Evolutionary conservation across 768 basidiomycete genomes (phyloP).

Genomic region (Boletellus sp.): DNA sequence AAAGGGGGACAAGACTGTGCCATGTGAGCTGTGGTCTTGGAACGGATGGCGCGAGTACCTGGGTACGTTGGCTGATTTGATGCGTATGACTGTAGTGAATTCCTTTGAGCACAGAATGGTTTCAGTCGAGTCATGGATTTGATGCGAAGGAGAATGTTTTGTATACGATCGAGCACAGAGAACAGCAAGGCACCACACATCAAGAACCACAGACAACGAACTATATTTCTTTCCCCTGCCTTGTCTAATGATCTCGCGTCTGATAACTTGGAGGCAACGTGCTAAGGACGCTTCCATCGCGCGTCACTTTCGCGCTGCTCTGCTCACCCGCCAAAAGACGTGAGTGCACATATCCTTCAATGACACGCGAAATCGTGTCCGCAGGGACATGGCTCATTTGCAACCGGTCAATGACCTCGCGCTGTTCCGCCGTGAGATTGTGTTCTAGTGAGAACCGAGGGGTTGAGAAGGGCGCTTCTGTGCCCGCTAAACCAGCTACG

Average conservation of each 20-base stretch:
- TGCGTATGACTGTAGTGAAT: no score
- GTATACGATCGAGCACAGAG: no score
- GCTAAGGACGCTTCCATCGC: slow-evolving; percentile 1
- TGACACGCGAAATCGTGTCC: slow-evolving; percentile 15
- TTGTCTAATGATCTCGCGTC: neutral
- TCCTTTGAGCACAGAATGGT: no score
- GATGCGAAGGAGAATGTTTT: no score
- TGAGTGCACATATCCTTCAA: slow-evolving; percentile 6
- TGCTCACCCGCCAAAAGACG: neutral
- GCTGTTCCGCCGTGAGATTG: slow-evolving; percentile 13
- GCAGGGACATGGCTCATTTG: slow-evolving; percentile 5
- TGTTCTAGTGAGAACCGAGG: neutral
- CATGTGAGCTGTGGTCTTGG: slow-evolving; percentile 12
- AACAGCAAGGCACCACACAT: no score
- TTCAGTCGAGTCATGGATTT: no score
- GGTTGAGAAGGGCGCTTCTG: neutral
- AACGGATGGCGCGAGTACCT: neutral
- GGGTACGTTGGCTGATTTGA: no score
- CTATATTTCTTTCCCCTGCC: no score
- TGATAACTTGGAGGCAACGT: slow-evolving; percentile 20
- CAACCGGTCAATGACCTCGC: slow-evolving; percentile 11
- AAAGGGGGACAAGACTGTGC: slow-evolving; percentile 18
- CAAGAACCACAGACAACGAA: no score
- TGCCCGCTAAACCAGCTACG: neutral
- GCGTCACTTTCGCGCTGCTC: neutral